Percentiles rank a stretch among this genome's conserved stretches.
Evolutionary conservation across 768 basidiomycete genomes (phyloP).

Genomic region (Termitomyces sp.): DNA sequence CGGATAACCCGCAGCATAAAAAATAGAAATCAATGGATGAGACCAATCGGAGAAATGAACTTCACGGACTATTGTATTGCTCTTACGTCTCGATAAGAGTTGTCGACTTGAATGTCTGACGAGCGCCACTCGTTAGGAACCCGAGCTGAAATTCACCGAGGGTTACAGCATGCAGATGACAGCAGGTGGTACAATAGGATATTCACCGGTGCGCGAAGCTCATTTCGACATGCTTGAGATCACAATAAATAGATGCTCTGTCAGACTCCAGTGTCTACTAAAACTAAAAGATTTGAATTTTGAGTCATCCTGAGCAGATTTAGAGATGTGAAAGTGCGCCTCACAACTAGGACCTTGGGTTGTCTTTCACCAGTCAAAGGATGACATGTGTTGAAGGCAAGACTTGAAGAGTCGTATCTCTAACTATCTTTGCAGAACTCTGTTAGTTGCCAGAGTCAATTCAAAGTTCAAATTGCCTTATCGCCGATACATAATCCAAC

Average conservation of each 20-base stretch:
- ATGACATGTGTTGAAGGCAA: neutral
- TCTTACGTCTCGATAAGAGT: neutral
- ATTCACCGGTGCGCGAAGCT: too few relatives aligned
- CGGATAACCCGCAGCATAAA: neutral
- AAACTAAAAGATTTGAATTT: too few relatives aligned
- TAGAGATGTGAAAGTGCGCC: neutral
- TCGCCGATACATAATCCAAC: neutral
- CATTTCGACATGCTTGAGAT: too few relatives aligned
- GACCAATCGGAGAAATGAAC: neutral
- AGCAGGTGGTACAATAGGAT: too few relatives aligned
- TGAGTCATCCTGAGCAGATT: neutral
- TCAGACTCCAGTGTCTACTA: too few relatives aligned
- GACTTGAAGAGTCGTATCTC: neutral
- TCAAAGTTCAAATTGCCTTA: too few relatives aligned
- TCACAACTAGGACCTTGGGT: neutral
- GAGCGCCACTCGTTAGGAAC: neutral
- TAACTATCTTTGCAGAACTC: neutral
- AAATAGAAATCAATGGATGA: neutral
- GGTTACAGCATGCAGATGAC: too few relatives aligned
- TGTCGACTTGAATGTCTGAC: neutral
- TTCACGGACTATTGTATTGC: neutral
- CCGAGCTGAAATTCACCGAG: too few relatives aligned
- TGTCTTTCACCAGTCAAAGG: neutral
- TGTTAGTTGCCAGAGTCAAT: neutral
- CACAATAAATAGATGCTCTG: too few relatives aligned